A percentile compares a stretch with the other conserved stretches of the same genome.
phyloP scores from a whole-genome alignment of 2,329 filamentous ascomycete genomes.

The Trichoderma sp. region DNA sequence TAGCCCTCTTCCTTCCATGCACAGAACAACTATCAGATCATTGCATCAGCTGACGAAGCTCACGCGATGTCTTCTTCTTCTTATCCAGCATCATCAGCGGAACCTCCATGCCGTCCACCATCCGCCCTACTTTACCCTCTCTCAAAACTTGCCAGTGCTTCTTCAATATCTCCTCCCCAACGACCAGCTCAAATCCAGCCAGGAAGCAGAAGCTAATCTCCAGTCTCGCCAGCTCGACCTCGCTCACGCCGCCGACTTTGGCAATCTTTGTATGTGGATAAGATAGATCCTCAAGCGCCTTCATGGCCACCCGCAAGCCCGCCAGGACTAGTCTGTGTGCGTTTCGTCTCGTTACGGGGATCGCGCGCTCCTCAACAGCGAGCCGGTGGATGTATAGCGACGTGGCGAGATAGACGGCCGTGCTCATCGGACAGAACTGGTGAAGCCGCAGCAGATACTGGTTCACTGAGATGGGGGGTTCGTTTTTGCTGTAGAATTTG shows the following conservation, averaged over 20 bases:
- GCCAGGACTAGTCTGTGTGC: slow-evolving; percentile 83
- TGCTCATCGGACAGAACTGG: slow-evolving; percentile 88
- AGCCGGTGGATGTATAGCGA: slow-evolving; percentile 84
- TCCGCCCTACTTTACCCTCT: slow-evolving; percentile 29
- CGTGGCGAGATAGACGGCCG: slow-evolving; percentile 86
- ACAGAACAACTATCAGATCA: background rate
- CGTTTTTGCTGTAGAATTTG: slow-evolving; percentile 88
- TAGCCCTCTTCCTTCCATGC: background rate
- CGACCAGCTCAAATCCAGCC: slow-evolving; percentile 77
- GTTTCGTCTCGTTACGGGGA: slow-evolving; percentile 79
- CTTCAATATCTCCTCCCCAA: slow-evolving; percentile 33
- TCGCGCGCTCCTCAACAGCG: slow-evolving; percentile 70
- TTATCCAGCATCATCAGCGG: slow-evolving; percentile 27
- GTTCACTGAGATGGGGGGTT: slow-evolving; percentile 76
- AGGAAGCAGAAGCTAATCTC: slow-evolving; percentile 90
- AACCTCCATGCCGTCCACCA: slow-evolving; percentile 28
- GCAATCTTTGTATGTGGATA: slow-evolving; percentile 83
- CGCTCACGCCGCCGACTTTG: slow-evolving; percentile 82
- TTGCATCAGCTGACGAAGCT: background rate
- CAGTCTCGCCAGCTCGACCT: slow-evolving; percentile 73
- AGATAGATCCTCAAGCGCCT: slow-evolving; percentile 87
- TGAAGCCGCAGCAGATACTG: slow-evolving; percentile 87
- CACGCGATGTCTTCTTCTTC: slow-evolving; percentile 5
- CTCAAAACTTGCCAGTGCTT: slow-evolving; percentile 35
- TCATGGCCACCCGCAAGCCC: slow-evolving; percentile 83